A percentile compares a stretch with the other conserved stretches of the same genome.
Evolutionary conservation across 192 early-diverging fungal genomes (phyloP).

Genomic region (Entophlyctis luteolus): DNA sequence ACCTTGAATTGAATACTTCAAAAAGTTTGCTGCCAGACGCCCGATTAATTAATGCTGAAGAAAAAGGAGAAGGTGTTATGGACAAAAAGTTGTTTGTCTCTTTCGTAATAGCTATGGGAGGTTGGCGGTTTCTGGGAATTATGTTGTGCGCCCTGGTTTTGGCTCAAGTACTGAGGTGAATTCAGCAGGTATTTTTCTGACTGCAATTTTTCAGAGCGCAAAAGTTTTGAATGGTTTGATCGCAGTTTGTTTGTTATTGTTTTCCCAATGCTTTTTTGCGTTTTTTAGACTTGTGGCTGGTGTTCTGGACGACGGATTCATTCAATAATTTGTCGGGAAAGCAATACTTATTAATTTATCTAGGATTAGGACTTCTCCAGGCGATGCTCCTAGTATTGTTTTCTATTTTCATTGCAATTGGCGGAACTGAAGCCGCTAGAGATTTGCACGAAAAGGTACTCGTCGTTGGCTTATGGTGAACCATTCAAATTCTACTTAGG

Average conservation of each 20-base stretch:
- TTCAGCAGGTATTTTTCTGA: constrained; percentile 53
- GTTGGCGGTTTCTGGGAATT: background rate
- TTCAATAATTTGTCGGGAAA: constrained; percentile 34
- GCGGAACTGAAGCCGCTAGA: constrained; percentile 51
- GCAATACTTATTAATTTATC: constrained; percentile 32
- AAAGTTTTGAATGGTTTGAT: constrained; percentile 31
- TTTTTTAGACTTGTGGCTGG: constrained; percentile 44
- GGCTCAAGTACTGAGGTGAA: constrained; percentile 26
- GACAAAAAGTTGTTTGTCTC: constrained; percentile 31
- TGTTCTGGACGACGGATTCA: constrained; percentile 27
- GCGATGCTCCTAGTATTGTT: constrained; percentile 26
- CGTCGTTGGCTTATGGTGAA: constrained; percentile 46
- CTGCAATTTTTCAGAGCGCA: constrained; percentile 37
- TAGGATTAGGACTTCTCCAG: constrained; percentile 26
- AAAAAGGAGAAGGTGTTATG: constrained; percentile 62
- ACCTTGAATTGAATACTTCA: background rate
- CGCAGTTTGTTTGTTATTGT: background rate
- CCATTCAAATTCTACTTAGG: constrained; percentile 43
- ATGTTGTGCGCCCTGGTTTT: constrained; percentile 32
- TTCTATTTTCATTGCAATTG: constrained; percentile 46
- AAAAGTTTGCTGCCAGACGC: background rate
- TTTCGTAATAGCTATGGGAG: constrained; percentile 30
- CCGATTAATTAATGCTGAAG: constrained; percentile 63
- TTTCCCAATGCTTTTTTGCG: constrained; percentile 45
- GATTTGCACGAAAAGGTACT: constrained; percentile 62